A percentile compares a stretch with the other conserved stretches of the same genome.
These are phyloP conservation scores for Vickermania spadyakhi DNA, from an alignment of 208 protist species.

Conservation along the genomic window DNA sequence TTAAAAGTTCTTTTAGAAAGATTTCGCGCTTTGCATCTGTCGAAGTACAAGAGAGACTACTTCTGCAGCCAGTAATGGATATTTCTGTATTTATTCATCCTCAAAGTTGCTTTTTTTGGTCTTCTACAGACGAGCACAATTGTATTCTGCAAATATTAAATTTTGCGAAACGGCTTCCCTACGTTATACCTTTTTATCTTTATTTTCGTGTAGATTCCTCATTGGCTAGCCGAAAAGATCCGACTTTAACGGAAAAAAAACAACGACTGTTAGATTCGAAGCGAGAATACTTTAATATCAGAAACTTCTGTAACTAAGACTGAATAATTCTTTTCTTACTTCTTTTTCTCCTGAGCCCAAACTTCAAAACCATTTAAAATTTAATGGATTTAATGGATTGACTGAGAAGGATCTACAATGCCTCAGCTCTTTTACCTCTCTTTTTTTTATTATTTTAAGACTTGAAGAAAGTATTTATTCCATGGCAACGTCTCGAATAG, in stretches of 20 bases:
- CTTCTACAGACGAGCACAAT: constrained; percentile 48
- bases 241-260: constrained; percentile 20
- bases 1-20: constrained; percentile 43
- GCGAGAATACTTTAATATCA: constrained; percentile 42
- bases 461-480: neutral
- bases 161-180: constrained; percentile 79
- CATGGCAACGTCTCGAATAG: neutral
- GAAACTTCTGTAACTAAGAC: constrained; percentile 27
- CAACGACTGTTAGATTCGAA: constrained; percentile 31
- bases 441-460: neutral
- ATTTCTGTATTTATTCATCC: constrained; percentile 71
- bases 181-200: constrained; percentile 77
- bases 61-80: constrained; percentile 82
- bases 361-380: no score
- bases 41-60: constrained; percentile 29
- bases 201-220: constrained; percentile 74
- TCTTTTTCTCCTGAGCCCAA: no score
- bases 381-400: no score
- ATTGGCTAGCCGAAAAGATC: constrained; percentile 26
- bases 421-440: no score
- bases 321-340: constrained; percentile 1
- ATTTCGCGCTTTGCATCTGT: constrained; percentile 21
- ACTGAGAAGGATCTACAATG: no score
- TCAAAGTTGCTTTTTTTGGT: constrained; percentile 79
- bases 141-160: constrained; percentile 67